Evolutionary conservation across 768 basidiomycete species (phyloP).

Genomic region (Amyloporia xantha): DNA sequence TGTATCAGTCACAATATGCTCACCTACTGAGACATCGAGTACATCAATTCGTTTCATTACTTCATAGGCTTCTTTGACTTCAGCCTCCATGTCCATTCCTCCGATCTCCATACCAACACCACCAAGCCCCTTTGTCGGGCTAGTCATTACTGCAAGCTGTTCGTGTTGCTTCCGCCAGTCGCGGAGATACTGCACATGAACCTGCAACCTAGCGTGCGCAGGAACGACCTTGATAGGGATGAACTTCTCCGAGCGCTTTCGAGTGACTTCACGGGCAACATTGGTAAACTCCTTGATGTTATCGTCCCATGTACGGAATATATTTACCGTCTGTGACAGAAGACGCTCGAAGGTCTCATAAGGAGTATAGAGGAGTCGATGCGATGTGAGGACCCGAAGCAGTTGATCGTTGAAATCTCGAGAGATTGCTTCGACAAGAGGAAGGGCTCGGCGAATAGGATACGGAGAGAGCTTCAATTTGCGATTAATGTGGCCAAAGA

Average conservation of each 20-base stretch:
- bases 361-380: conserved; percentile 87
- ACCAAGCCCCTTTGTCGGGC: conserved; percentile 81
- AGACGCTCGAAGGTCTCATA: conserved; percentile 92
- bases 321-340: conserved; percentile 62
- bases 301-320: conserved; percentile 60
- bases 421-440: conserved; percentile 97
- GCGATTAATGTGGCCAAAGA: conserved; percentile 92
- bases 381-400: conserved; percentile 82
- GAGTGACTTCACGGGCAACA: conserved; percentile 79
- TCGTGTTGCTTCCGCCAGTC: conserved; percentile 98
- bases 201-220: conserved; percentile 88
- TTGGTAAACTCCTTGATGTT: conserved; percentile 62
- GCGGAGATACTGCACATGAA: conserved; percentile 76
- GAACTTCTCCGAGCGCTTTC: conserved; percentile 86
- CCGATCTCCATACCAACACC: conserved; percentile 70
- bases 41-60: conserved; percentile 96
- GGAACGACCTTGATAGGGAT: conserved; percentile 93
- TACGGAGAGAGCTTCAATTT: conserved; percentile 95
- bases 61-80: conserved; percentile 94
- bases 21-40: conserved; percentile 87
- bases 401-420: conserved; percentile 96
- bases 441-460: conserved; percentile 91
- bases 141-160: conserved; percentile 95
- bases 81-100: conserved; percentile 97
- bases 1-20: conserved; percentile 22